phyloP scores from a whole-genome alignment of 2,329 filamentous ascomycete genomes.

The Phaeosphaeriaceae sp. region DNA sequence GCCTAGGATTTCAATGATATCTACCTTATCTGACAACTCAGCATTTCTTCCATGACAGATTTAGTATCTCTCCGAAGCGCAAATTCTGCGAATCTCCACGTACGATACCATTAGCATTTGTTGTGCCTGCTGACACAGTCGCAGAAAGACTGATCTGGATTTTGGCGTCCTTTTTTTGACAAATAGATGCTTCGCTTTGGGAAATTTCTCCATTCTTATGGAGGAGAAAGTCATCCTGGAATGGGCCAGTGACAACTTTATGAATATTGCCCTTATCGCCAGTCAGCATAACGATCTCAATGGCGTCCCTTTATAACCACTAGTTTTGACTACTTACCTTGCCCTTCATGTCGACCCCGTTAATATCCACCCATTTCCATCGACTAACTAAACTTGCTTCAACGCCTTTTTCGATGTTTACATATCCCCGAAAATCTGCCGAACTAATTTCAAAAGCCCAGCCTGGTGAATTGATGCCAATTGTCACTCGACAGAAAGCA shows the following conservation, averaged over 20 bases:
- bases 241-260: slow-evolving; percentile 30
- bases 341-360: slow-evolving; percentile 27
- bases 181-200: slow-evolving; percentile 23
- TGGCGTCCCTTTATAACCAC: neutral
- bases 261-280: slow-evolving; percentile 31
- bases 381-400: slow-evolving; percentile 32
- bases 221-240: slow-evolving; percentile 28
- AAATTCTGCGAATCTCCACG: slow-evolving; percentile 22
- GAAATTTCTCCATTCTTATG: slow-evolving; percentile 35
- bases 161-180: slow-evolving; percentile 30
- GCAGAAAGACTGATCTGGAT: slow-evolving; percentile 32
- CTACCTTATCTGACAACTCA: slow-evolving; percentile 2
- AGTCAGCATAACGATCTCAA: neutral
- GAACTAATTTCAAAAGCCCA: slow-evolving; percentile 27
- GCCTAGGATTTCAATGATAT: too few relatives aligned
- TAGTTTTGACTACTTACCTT: slow-evolving; percentile 20
- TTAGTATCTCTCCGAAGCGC: slow-evolving; percentile 27
- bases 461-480: slow-evolving; percentile 23
- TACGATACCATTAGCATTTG: slow-evolving; percentile 17
- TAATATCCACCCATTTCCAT: slow-evolving; percentile 38
- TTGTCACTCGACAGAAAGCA: slow-evolving; percentile 32
- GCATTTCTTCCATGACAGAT: slow-evolving; percentile 34
- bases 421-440: slow-evolving; percentile 26
- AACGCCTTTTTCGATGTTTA: slow-evolving; percentile 16
- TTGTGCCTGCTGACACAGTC: slow-evolving; percentile 17